Evolutionary conservation across 2,329 filamentous ascomycete genomes (phyloP), one percentile per base, ranked within the genome.

Genomic region (Graphium sp.): DNA sequence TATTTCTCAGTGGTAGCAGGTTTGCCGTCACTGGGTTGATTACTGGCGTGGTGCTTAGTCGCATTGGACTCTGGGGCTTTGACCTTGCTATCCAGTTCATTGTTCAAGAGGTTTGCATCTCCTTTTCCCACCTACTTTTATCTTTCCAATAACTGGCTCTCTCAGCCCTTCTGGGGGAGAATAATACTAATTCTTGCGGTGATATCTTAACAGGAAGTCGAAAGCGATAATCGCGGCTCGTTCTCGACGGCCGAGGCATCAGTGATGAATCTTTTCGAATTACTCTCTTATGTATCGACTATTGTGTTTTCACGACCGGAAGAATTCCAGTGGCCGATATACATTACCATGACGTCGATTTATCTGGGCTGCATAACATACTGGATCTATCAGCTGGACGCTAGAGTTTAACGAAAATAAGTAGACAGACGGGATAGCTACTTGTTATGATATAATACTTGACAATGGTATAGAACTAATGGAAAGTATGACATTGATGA

Each of bases 201-300:
- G n/a, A n/a, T n/a, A n/a, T n/a, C n/a, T n/a, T n/a, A n/a, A n/a
- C n/a, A 72, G 66, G 60, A 64, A 30, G 59, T 74, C 13, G 55
- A 64, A 22, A 49, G 55, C 11, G 48, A 56, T n/a, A 45, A 56
- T 22, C 65, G 79, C n/a, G 78, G 74, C 1, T 52, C 60, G 0
- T 84, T 85, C 38, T 82, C 76, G 0, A 56, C 74, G 0, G 62
- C 70, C 6, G 79, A 85, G 45, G 63, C 71, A 7, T 62, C 70
- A 0, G 58, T 73, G 22, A 78, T 84, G 43, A 83, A 73, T 35
- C 37, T 66, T 1, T 82, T 81, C 35, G 77, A 84, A 45, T 57
- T 83, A 26, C 46, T 72, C 2, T 73, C 75, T 0, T 83, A 70
- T 41, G 58, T 58, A 0, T 60, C 62, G 1, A 84, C 78, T 0